Base-by-base conservation (phyloP, 2,329 filamentous ascomycete genomes). In the Raffaelea ambrosiae region DNA sequence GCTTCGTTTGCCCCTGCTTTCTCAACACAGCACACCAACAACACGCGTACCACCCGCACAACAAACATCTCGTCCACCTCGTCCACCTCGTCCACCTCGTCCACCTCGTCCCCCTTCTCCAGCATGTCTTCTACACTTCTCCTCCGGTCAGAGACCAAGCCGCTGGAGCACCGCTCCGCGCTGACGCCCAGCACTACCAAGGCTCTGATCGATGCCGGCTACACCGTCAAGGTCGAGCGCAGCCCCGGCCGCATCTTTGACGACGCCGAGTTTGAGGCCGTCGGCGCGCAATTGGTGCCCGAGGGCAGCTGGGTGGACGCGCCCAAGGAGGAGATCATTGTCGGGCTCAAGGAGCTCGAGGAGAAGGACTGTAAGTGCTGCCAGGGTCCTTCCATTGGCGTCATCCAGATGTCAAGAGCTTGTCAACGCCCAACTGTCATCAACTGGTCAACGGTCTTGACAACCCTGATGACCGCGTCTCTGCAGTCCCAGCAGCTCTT, bases 311-410 rank as follows among this genome's bases (percentile, higher is more conserved):
- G 85, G 85, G 71, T 72, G 47, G 71, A 84, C 49, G 84, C 79
- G 1, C 81, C 84, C 36, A 67, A 71, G 54, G 81, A 86, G 53
- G 74, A 85, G 60, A 79, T 88, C 58, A 81, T 90, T 51, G 66
- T 89, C 49, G 86, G 86, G 38, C 73, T 90, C 51, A 90, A 90
- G 74, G 86, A 89, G 68, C 74, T 90, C 11, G 81, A 81, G 21
- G 83, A 84, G 57, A 82, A 87, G 60, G 76, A 79, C 51, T 81
- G 73, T 76, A 66, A 61, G 66, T 29, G 26, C 26, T 13, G 13
- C 26, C 7, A 29, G 48, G 18, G 11, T 7, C 13, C 13, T 13
- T 29, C 26, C 26, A 29, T n/a, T n/a, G n/a, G n/a, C n/a, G n/a
- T n/a, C n/a, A n/a, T n/a, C n/a, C n/a, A n/a, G n/a, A n/a, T n/a